Conservation (phyloP, 345 rosid genomes). For the Brassica nigra region DNA sequence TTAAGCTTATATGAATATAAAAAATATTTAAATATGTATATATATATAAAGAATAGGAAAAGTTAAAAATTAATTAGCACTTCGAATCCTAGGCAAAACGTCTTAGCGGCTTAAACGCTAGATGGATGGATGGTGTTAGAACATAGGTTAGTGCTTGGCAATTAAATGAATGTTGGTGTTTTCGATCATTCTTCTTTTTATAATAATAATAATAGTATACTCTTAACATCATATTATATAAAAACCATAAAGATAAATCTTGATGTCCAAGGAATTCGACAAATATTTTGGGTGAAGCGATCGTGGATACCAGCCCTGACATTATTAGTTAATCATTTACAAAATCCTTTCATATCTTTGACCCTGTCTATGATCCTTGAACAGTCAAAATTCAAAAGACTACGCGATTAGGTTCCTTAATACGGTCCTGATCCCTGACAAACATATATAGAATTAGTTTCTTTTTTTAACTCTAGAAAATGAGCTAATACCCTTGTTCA, state of each 20-base stretch:
- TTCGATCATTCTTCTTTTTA: background rate
- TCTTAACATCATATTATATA: background rate
- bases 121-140: background rate
- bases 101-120: background rate
- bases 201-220: background rate
- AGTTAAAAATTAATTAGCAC: background rate
- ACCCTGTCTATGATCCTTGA: conserved; percentile 29
- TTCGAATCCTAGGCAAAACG: background rate
- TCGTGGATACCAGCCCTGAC: conserved; percentile 30
- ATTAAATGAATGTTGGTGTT: background rate
- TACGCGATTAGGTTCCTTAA: conserved; percentile 33
- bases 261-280: conserved; percentile 36
- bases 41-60: background rate
- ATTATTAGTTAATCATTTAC: background rate
- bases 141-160: conserved; percentile 2
- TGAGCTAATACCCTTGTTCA: too few species aligned
- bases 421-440: background rate
- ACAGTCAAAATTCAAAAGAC: conserved; percentile 28
- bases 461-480: background rate
- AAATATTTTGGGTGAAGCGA: conserved; percentile 17
- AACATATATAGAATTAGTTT: background rate
- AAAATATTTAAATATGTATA: background rate
- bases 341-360: conserved; percentile 35
- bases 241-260: conserved; percentile 8
- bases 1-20: background rate